Evolutionary conservation across 164 flowering plant genomes (phyloP).

Genomic region (Chimonanthus salicifolius): DNA sequence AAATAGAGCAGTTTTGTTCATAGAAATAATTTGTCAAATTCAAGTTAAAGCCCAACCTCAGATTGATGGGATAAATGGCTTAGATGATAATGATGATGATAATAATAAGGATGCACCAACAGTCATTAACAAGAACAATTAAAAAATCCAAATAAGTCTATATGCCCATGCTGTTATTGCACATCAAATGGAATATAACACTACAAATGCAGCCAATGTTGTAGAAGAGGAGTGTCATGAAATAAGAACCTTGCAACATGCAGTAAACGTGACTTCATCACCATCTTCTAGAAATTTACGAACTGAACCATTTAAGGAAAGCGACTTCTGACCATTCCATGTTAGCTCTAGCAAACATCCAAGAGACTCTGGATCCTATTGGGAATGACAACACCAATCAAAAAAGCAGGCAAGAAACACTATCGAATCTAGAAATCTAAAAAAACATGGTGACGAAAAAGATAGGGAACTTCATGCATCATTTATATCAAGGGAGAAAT

Average conservation of each 20-base stretch:
- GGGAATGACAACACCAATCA: constrained; percentile 8
- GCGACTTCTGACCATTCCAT: constrained; percentile 83
- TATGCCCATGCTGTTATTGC: background rate
- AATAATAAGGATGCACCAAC: background rate
- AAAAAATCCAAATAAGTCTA: background rate
- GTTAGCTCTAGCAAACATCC: constrained; percentile 92
- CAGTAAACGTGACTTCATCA: constrained; percentile 81
- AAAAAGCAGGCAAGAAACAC: constrained; percentile 4
- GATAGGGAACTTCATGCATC: background rate
- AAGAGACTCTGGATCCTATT: constrained; percentile 77
- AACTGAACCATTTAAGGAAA: constrained; percentile 49
- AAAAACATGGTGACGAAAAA: background rate
- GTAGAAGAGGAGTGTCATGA: background rate
- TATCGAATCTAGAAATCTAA: background rate
- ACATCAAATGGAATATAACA: background rate
- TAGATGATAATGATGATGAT: no score
- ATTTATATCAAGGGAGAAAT: constrained; percentile 2
- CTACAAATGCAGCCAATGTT: background rate
- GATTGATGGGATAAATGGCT: no score
- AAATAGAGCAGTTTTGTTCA: no score
- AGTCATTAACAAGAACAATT: background rate
- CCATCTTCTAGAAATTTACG: constrained; percentile 90
- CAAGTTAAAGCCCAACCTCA: background rate
- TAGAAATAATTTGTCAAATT: no score
- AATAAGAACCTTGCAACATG: constrained; percentile 62